These are phyloP conservation scores for Ceratocystis alfenasii DNA, from an alignment of 2,329 filamentous ascomycete species.

Conservation along the genomic window DNA sequence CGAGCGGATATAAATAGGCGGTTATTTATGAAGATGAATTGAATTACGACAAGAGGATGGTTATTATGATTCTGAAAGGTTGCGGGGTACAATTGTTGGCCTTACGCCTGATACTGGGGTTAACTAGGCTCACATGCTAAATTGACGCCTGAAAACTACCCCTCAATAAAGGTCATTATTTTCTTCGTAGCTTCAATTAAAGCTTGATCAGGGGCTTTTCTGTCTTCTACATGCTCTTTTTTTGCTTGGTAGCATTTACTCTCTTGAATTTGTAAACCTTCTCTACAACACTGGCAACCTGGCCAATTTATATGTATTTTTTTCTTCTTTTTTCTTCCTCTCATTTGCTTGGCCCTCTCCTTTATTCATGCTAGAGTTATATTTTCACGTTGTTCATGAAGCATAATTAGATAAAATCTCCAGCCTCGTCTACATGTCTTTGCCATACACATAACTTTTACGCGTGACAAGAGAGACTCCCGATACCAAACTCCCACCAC, in stretches of 20 bases:
- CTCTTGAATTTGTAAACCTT: not conserved
- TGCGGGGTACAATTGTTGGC: not conserved
- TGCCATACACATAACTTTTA: not conserved
- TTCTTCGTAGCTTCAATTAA: not conserved
- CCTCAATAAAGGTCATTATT: not conserved
- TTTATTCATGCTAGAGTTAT: not conserved
- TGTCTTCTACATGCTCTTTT: not conserved
- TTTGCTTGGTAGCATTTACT: no score
- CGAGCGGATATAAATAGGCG: not conserved
- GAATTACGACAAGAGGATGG: not conserved
- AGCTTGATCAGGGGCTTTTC: not conserved
- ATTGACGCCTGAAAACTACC: constrained; percentile 3
- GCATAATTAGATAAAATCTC: not conserved
- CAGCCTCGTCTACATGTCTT: constrained; percentile 5
- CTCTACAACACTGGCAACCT: not conserved
- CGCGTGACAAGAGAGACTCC: not conserved
- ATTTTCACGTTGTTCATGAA: not conserved
- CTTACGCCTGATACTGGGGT: no score
- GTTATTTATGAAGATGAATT: not conserved
- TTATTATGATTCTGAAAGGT: not conserved
- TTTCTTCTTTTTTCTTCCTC: not conserved
- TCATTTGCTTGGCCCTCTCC: not conserved
- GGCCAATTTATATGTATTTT: not conserved
- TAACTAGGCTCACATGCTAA: not conserved
- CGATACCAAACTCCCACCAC: not conserved